A percentile compares a stretch with the other conserved stretches of the same genome.
Conservation (phyloP, 2,329 filamentous ascomycete genomes). For the Teratosphaeria viscida region DNA sequence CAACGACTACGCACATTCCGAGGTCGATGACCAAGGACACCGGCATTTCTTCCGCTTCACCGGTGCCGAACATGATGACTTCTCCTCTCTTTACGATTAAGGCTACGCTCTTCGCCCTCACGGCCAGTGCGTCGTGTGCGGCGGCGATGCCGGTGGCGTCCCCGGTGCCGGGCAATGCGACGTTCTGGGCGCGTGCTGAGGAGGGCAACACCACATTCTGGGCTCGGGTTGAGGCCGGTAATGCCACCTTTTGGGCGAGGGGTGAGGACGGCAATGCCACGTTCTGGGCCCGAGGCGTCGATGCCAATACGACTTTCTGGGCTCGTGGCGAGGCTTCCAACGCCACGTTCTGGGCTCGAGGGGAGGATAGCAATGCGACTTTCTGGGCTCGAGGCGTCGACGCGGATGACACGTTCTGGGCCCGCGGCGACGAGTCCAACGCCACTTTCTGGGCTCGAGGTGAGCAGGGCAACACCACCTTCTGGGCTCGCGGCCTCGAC, state of each 20-base stretch:
- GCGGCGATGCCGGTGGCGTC: neutral
- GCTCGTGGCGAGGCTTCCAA: no score
- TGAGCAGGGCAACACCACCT: no score
- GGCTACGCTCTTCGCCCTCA: neutral
- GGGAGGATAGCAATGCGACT: no score
- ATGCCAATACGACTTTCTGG: no score
- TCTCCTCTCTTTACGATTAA: neutral
- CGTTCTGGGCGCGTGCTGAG: neutral
- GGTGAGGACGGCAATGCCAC: neutral
- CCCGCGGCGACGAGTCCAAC: no score
- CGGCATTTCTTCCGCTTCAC: neutral
- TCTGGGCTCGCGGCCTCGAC: no score
- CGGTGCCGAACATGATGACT: neutral
- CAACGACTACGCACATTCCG: neutral
- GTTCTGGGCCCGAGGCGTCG: neutral
- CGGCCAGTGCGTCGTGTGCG: neutral
- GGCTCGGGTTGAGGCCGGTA: neutral
- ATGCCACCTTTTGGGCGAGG: neutral
- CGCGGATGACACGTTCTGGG: no score
- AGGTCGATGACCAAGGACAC: neutral
- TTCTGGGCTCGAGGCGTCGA: no score
- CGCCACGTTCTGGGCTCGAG: no score
- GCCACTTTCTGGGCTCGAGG: no score
- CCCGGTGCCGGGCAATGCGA: neutral
- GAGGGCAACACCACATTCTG: neutral